phyloP scores from a whole-genome alignment of 805 yeast genomes.

The Candida lessepsii region DNA sequence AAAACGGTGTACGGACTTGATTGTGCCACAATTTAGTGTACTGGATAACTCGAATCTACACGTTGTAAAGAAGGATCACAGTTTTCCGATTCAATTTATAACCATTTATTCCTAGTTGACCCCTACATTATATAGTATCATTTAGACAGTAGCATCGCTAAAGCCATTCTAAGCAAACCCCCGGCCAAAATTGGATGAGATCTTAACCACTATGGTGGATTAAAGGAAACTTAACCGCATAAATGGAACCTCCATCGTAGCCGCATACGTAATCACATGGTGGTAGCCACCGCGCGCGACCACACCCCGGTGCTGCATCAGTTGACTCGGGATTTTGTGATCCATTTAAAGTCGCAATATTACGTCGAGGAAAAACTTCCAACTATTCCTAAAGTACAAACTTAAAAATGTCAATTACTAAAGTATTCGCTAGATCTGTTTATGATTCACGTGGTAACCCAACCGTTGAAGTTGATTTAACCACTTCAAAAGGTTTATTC shows the following conservation, averaged over 20 bases:
- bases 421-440: slow-evolving; percentile 92
- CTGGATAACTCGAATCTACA: too few relatives aligned
- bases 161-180: too few relatives aligned
- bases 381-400: not conserved
- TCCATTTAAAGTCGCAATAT: slow-evolving; percentile 14
- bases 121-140: too few relatives aligned
- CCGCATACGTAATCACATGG: slow-evolving; percentile 7
- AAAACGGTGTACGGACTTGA: too few relatives aligned
- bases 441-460: slow-evolving; percentile 99
- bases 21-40: too few relatives aligned
- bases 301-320: slow-evolving; percentile 3
- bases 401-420: slow-evolving; percentile 72
- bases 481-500: slow-evolving; percentile 91
- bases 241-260: slow-evolving; percentile 3
- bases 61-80: not conserved
- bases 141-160: too few relatives aligned
- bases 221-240: slow-evolving; percentile 5
- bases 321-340: slow-evolving; percentile 16
- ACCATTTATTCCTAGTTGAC: too few relatives aligned
- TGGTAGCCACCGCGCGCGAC: not conserved
- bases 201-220: not conserved
- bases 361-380: slow-evolving; percentile 7
- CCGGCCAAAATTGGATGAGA: not conserved
- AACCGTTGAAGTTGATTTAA: slow-evolving; percentile 96
- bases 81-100: not conserved